Percentiles rank a stretch among this genome's conserved stretches.
Evolutionary conservation across 495 filamentous ascomycete genomes (phyloP).

Genomic region (Xylaria telfairii): DNA sequence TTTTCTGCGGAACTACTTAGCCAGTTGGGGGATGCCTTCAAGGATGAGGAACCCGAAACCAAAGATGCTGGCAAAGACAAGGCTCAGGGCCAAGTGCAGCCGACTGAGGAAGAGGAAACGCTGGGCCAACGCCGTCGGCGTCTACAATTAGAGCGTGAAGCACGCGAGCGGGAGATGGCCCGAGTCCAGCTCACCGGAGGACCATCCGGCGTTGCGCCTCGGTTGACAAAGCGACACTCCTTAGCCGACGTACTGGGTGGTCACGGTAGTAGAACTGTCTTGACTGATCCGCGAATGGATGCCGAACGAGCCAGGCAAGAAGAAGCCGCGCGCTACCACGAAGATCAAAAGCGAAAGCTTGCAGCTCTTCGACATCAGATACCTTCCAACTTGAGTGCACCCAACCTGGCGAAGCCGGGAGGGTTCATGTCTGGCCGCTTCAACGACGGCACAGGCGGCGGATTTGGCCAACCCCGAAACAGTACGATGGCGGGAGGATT

Average conservation of each 20-base stretch:
- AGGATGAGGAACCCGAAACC: constrained; percentile 38
- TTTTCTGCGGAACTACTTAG: constrained; percentile 82
- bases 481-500: constrained; percentile 33
- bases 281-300: constrained; percentile 33
- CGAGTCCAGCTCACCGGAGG: constrained; percentile 23
- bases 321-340: constrained; percentile 40
- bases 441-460: constrained; percentile 56
- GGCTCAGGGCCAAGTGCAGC: constrained; percentile 40
- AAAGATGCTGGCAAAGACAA: constrained; percentile 40
- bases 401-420: constrained; percentile 41
- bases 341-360: constrained; percentile 48
- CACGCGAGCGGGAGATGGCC: constrained; percentile 54
- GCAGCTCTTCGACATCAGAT: constrained; percentile 49
- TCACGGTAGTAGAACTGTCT: constrained; percentile 24
- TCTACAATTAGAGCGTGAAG: constrained; percentile 74
- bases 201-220: constrained; percentile 10
- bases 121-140: constrained; percentile 84
- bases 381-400: constrained; percentile 41
- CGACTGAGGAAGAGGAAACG: constrained; percentile 77
- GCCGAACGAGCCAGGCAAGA: constrained; percentile 38
- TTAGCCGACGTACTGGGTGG: constrained; percentile 37
- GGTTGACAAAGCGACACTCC: constrained; percentile 37
- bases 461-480: constrained; percentile 33
- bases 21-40: constrained; percentile 65
- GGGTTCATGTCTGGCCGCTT: constrained; percentile 60